These are phyloP conservation scores for Fabrea salina DNA, from an alignment of 169 alveolate genomes.

Conservation along the genomic window DNA sequence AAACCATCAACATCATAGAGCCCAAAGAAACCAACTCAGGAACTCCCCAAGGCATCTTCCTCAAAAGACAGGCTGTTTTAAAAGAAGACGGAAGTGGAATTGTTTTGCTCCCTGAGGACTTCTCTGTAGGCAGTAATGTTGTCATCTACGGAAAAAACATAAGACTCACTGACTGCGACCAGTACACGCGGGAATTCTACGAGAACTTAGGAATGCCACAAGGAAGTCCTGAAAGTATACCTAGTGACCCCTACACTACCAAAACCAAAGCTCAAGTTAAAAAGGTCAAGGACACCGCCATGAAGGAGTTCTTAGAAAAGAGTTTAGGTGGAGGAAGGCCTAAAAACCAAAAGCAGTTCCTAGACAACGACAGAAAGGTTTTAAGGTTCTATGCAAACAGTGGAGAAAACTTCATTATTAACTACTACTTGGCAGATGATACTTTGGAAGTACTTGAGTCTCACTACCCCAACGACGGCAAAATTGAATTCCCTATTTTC, in stretches of 20 bases:
- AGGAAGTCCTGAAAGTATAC: constrained; percentile 42
- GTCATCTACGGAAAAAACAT: constrained; percentile 71
- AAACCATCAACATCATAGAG: constrained; percentile 71
- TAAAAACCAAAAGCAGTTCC: constrained; percentile 62
- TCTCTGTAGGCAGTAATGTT: constrained; percentile 70
- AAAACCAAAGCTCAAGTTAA: constrained; percentile 29
- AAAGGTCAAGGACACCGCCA: constrained; percentile 49
- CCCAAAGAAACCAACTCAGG: constrained; percentile 80
- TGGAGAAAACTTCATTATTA: constrained; percentile 66
- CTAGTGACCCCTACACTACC: constrained; percentile 41
- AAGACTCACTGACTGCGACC: constrained; percentile 68
- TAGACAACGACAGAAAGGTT: constrained; percentile 85
- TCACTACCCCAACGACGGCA: constrained; percentile 73
- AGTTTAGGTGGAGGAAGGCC: constrained; percentile 80
- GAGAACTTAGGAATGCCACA: constrained; percentile 43
- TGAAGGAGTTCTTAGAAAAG: constrained; percentile 74
- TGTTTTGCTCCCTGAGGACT: constrained; percentile 65
- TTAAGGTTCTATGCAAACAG: constrained; percentile 74
- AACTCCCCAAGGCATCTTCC: constrained; percentile 79
- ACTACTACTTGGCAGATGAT: constrained; percentile 81
- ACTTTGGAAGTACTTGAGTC: constrained; percentile 83
- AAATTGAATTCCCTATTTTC: constrained; percentile 73
- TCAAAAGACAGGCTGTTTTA: constrained; percentile 75
- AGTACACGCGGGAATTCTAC: constrained; percentile 80
- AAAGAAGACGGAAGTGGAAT: constrained; percentile 53